phyloP scores from a whole-genome alignment of 139 green algal genomes.

The Volvox reticuliferus region DNA sequence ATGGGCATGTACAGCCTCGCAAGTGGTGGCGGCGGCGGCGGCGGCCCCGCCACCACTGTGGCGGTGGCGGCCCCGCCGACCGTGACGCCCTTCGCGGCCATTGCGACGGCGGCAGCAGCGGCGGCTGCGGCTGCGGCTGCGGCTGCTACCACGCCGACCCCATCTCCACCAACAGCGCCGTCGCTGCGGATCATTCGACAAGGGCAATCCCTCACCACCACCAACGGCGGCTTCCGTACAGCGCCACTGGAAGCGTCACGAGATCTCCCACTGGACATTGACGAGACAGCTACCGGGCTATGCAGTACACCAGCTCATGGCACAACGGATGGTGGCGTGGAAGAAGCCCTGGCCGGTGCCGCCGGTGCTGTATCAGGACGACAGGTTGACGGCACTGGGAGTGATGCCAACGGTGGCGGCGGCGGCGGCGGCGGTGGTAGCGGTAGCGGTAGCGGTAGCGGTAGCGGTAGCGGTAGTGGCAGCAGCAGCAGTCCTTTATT shows the following conservation, averaged over 20 bases:
- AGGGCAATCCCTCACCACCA: background rate
- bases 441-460: background rate
- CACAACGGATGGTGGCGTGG: too few species aligned
- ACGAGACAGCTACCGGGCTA: too few species aligned
- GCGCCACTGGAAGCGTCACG: too few species aligned
- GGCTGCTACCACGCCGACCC: background rate
- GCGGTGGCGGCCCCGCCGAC: background rate
- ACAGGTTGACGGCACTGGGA: background rate
- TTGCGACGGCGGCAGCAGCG: background rate
- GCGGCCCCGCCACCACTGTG: background rate
- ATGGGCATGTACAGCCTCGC: too few species aligned
- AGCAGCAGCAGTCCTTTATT: background rate
- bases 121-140: background rate
- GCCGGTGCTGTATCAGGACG: too few species aligned
- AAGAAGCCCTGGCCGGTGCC: too few species aligned
- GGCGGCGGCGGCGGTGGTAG: background rate
- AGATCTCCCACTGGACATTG: too few species aligned
- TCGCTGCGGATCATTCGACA: background rate
- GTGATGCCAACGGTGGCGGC: background rate
- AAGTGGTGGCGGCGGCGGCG: background rate
- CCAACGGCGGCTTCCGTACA: background rate
- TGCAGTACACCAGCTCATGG: too few species aligned
- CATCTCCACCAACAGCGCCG: background rate
- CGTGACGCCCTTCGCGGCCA: conserved; percentile 24
- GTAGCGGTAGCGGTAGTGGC: background rate